A percentile compares a stretch with the other conserved stretches of the same genome.
Conservation (phyloP, 2,329 filamentous ascomycete species). For the Fulvia fulva region DNA sequence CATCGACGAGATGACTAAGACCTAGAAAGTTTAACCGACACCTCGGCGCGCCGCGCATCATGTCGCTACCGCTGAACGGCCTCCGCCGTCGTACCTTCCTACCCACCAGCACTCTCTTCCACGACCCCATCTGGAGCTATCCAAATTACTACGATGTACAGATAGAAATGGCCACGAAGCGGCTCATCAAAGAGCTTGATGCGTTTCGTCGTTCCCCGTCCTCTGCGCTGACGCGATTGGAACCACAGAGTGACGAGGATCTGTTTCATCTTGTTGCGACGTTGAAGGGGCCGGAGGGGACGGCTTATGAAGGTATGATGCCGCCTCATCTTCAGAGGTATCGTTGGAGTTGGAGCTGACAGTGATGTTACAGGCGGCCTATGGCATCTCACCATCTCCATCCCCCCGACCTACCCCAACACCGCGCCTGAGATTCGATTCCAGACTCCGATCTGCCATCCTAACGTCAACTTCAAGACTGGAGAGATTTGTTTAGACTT, state of each 20-base stretch:
- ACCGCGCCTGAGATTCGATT: conserved; percentile 75
- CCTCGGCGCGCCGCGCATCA: too few relatives aligned
- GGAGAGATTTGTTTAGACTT: conserved; percentile 95
- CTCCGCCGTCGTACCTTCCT: neutral
- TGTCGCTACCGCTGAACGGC: neutral
- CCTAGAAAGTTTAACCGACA: neutral
- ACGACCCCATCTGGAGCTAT: conserved; percentile 7
- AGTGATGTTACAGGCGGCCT: conserved; percentile 54
- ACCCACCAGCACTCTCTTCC: conserved; percentile 3
- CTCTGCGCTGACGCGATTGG: conserved; percentile 53
- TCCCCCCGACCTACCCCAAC: conserved; percentile 76
- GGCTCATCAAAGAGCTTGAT: conserved; percentile 59
- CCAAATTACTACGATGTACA: neutral
- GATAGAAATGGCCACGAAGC: conserved; percentile 45
- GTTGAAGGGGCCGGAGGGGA: conserved; percentile 55
- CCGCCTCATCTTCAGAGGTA: neutral
- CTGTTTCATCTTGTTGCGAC: conserved; percentile 59
- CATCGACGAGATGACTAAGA: neutral
- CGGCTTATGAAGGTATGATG: conserved; percentile 56
- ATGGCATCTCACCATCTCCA: conserved; percentile 74
- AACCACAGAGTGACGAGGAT: conserved; percentile 54
- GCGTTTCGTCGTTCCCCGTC: conserved; percentile 55
- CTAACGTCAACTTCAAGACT: conserved; percentile 69
- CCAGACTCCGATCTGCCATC: conserved; percentile 77
- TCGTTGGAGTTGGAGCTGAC: neutral